Base-by-base conservation (phyloP, 768 basidiomycete genomes). In the Rubroboletus pulcherrimus region DNA sequence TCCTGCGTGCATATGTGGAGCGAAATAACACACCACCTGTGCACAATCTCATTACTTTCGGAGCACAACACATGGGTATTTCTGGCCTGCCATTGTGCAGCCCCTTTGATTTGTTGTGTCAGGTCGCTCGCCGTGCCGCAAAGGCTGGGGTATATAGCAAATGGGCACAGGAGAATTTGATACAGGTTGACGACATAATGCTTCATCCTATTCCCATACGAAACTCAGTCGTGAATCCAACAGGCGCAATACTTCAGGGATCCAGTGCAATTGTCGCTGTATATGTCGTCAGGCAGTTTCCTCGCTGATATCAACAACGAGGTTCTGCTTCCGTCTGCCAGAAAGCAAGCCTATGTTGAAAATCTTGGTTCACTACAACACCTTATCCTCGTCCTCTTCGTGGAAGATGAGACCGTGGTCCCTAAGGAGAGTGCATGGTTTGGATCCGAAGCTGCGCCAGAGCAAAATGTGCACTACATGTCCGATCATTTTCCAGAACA, bases 221-320 rank as follows among this genome's bases (percentile, higher is more conserved):
- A 58, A 57, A 40, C 47, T 41, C 37, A 37, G 12, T 38, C 30
- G 30, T 38, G 30, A 34, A 33, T 38, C 17, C 37, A 9, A 15
- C 60, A 93, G 89, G 92, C 92, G 1, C 92, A 94, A 66, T 94
- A 93, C 65, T 94, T 78, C 72, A 85, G 92, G 24, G 91, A 94
- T 71, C 83, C 87, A 9, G 68, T 67, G 15, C 82, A 81, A 40
- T 70, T 89, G 31, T 74, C 75, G 6, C 65, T 70, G 1, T 93
- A 93, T 63, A 76, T 89, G 37, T 61, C 69, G 2, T 69, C 80
- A 3, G 88, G 84, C 67, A 75, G 74, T 46, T 94, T 93, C 73
- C 77, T 94, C 21, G 71, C 89, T 0, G 77, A 77, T 14, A 83
- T 94, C 70, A 94, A 94, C 74, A 92, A 91, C 64, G 92, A 94